Evolutionary conservation across 78 protist species (phyloP), one percentile per base, ranked within the genome.

Genomic region (Capsaspora owczarzaki): DNA sequence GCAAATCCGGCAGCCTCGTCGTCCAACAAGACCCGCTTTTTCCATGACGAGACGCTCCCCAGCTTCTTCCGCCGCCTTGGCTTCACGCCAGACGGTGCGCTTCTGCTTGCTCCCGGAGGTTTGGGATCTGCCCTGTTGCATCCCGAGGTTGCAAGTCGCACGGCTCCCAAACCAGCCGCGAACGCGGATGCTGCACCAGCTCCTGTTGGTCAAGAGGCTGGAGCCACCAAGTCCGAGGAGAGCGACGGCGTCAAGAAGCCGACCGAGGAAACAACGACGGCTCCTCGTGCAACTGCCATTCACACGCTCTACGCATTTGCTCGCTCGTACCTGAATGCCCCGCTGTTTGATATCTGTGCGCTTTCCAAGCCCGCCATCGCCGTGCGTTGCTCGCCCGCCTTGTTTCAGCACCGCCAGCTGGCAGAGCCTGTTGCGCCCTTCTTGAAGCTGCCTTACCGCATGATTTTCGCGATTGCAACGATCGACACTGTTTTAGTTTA

Each of bases 401-500:
- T 47, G 37, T 76, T 38, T 27, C 20, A 25, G 27, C 33, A 14
- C 19, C 40, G 40, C 44, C 12, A 20, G 72, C 2, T 27, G 44
- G n/a, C 72, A 25, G 25, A 33, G 40, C 51, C 47, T 1, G 47
- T 3, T 4, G 56, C 2, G 20, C 22, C 0, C 27, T 27, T 61
- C 66, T 31, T 82, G 43, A 25, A 31, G 0, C 44, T 82, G 51
- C 77, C 86, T n/a, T 68, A 82, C 80, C 79, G 86, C 35, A 68
- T 68, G 74, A 22, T 82, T 31, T 82, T 70, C 35, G 86, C 86
- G 3, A 77, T 82, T 5, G 81, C 81, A 56, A 66, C 77, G 22
- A 2, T 37, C 44, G 81, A 82, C 41, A 29, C 82, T 44, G 42
- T 82, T 19, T 0, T 68, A 23, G 20, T 82, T 2, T 82, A 76